phyloP scores from a whole-genome alignment of 208 protist genomes.

The Endotrypanum monterogeii region DNA sequence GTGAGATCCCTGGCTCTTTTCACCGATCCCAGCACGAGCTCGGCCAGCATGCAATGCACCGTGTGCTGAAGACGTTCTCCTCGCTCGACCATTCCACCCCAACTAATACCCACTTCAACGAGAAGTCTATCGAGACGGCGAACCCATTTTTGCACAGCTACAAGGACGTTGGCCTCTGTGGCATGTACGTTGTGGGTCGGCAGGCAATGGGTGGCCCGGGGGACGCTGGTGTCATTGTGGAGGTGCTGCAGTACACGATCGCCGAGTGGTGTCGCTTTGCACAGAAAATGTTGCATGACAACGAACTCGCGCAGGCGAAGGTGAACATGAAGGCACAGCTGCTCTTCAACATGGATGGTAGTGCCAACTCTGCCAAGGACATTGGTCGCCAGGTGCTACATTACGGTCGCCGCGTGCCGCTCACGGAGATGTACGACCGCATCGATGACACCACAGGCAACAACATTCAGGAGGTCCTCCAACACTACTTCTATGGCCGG shows the following conservation, averaged over 20 bases:
- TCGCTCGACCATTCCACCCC: constrained; percentile 87
- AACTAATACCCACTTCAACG: constrained; percentile 90
- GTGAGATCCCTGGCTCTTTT: constrained; percentile 86
- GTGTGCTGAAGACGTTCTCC: constrained; percentile 88
- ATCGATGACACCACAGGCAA: constrained; percentile 89
- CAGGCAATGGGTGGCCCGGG: constrained; percentile 61
- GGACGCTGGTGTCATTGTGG: constrained; percentile 71
- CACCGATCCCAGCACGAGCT: constrained; percentile 90
- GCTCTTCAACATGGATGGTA: constrained; percentile 90
- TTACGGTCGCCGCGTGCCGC: constrained; percentile 80
- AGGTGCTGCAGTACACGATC: constrained; percentile 89
- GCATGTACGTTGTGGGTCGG: constrained; percentile 84
- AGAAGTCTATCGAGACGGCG: constrained; percentile 86
- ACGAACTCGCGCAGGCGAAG: constrained; percentile 89
- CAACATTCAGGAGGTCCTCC: constrained; percentile 86
- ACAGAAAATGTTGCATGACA: constrained; percentile 82
- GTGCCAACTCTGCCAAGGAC: constrained; percentile 83
- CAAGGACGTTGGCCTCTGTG: constrained; percentile 88
- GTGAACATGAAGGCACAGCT: constrained; percentile 90
- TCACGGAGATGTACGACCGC: constrained; percentile 91
- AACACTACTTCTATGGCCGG: constrained; percentile 92
- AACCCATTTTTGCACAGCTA: constrained; percentile 90
- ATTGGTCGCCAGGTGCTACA: constrained; percentile 88
- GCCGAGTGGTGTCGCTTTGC: constrained; percentile 87
- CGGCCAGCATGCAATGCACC: constrained; percentile 86